Evolutionary conservation across 306 rosid genomes (phyloP), one percentile per base, ranked within the genome.

Genomic region (Elaeagnus macrophylla): DNA sequence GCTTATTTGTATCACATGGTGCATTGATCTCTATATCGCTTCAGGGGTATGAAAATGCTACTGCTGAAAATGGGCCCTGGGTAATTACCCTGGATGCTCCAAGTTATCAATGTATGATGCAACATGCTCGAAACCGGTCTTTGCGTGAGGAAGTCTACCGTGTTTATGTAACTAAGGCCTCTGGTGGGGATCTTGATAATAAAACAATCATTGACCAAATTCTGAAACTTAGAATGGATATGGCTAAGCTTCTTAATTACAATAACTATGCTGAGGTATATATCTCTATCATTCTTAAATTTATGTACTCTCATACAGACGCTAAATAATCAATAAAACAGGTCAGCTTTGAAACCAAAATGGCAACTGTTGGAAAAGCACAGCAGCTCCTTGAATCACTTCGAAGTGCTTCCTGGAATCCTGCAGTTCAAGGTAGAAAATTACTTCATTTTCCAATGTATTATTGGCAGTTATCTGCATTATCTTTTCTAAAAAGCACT

Each of bases 281-380:
- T 14, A 36, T 3, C 39, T 8, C 48, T 51, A 43, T 53, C 11
- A 46, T n/a, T 7, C 9, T 55, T 25, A 47, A 59, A 42, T 37
- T 35, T 39, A 46, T 44, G 49, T 71, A 56, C 63, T 39, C 15
- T 64, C 39, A 15, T 52, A 35, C 16, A 68, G 50, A 39, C 69
- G 42, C 72, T 66, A 20, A 81, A n/a, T n/a, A 37, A 37, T 61
- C 44, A 37, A 57, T 18, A 69, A 46, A 20, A 76, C 88, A 91
- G 97, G 89, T 86, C 72, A 91, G 97, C 85, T 83, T 91, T 94
- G 97, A 94, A 66, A 78, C 84, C 60, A 91, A 91, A 78, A 91
- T 86, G 97, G 96, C 97, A 54, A 86, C 95, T 49, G 87, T 91
- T 75, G 89, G 80, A 39, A 91, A 78, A 78, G 97, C 93, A 10